Percentiles rank a stretch among this genome's conserved stretches.
phyloP scores from a whole-genome alignment of 129 eudicot species.

The Flaveria robusta region DNA sequence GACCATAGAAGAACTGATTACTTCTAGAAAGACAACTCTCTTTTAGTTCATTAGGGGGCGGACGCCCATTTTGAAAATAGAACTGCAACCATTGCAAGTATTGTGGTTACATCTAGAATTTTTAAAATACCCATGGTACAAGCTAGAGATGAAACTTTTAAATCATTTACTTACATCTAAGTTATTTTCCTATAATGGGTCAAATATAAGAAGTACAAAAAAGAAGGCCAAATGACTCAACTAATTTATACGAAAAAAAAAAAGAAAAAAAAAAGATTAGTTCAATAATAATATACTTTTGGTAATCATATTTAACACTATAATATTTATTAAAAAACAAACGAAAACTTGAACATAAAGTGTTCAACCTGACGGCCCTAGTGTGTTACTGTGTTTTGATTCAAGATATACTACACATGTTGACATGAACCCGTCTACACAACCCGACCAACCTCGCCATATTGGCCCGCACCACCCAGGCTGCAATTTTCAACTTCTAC shows the following conservation, averaged over 20 bases:
- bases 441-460: background rate
- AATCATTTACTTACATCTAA: background rate
- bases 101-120: conserved; percentile 12
- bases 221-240: too few relatives aligned
- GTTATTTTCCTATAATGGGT: too few relatives aligned
- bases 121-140: background rate
- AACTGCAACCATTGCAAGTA: conserved; percentile 52
- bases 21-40: conserved; percentile 53
- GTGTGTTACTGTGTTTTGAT: too few relatives aligned
- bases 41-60: conserved; percentile 62
- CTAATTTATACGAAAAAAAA: too few relatives aligned
- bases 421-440: background rate
- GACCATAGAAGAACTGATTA: conserved; percentile 50
- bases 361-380: too few relatives aligned
- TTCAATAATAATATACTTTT: too few relatives aligned
- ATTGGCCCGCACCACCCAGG: background rate
- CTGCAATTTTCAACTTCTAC: background rate
- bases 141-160: background rate
- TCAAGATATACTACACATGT: background rate
- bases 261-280: too few relatives aligned
- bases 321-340: too few relatives aligned
- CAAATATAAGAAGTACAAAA: too few relatives aligned
- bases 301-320: too few relatives aligned
- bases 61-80: conserved; percentile 64
- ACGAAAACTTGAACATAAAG: too few relatives aligned